phyloP scores from a whole-genome alignment of 129 eudicot species.

The Glebionis coronaria region DNA sequence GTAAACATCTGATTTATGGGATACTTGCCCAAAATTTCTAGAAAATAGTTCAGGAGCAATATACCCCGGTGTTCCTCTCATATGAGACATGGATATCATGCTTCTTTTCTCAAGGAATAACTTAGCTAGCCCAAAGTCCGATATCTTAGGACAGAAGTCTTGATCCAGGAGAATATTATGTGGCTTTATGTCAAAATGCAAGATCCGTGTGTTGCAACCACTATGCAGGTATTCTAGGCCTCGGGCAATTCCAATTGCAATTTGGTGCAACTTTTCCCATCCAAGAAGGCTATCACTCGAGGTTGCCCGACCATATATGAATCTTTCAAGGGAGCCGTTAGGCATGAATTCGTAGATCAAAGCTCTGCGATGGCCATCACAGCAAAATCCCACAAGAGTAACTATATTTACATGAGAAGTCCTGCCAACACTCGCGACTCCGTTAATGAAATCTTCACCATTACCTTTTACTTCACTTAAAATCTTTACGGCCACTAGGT shows the following conservation, averaged over 20 bases:
- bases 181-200: too few species aligned
- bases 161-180: not conserved
- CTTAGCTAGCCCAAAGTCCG: not conserved
- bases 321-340: not conserved
- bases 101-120: not conserved
- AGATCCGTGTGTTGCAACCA: too few species aligned
- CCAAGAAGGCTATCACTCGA: not conserved
- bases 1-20: constrained; percentile 39
- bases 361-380: not conserved
- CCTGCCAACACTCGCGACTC: not conserved
- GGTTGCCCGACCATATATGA: not conserved
- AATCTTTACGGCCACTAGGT: not conserved
- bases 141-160: not conserved
- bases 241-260: not conserved
- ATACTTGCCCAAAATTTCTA: constrained; percentile 27
- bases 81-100: not conserved
- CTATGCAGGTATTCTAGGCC: not conserved
- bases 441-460: not conserved
- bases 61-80: constrained; percentile 6
- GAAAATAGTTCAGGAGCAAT: constrained; percentile 39
- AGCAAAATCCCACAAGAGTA: not conserved
- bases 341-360: not conserved
- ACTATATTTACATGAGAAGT: not conserved
- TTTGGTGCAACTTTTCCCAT: not conserved
- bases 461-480: not conserved